Base-by-base conservation (phyloP, 1,284 basidiomycete species). In the Ganoderma sp. region DNA sequence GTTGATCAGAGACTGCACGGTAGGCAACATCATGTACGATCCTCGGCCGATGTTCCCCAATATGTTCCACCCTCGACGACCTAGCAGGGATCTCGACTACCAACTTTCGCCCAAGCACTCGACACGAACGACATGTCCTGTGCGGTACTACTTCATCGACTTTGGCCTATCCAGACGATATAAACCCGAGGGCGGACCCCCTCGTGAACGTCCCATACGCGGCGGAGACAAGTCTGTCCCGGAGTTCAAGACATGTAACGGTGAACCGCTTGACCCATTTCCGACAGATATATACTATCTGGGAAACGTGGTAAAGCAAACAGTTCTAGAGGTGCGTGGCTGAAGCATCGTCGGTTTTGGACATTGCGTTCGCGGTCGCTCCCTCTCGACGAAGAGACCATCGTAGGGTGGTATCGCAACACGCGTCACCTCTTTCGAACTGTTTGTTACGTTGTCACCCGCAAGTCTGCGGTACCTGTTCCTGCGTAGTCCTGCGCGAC, bases 1-100 rank as follows among this genome's bases (percentile, higher is more conserved):
- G 73, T 3, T 57, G 39, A 3, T 2, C 25, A 85, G 84, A 3
- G 84, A 86, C 63, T 78, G 78, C 52, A 8, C 48, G 76, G 14
- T 77, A 77, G 12, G 22, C 48, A 50, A 50, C 48, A 50, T 50
- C 70, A 70, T 50, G 48, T 50, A 25, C 22, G 48, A 50, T 50
- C 48, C 48, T 50, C 48, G 22, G 9, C 48, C n/a, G 22, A 50
- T 50, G 48, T 50, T 25, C 22, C 48, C 48, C 10, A 9, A 3
- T 8, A 50, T 50, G 25, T 80, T 73, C 58, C 79, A 81, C 78
- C 48, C 48, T 10, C n/a, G 48, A 5, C 3, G 9, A 12, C 48
- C 48, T 12, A 3, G 22, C 10, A 50, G 12, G 22, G 12, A 8
- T 7, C 48, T 50, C 9, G 48, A 50, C 22, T 50, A 25, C 12